phyloP scores from a whole-genome alignment of 1,284 basidiomycete genomes.

The Puccinia triticina region DNA sequence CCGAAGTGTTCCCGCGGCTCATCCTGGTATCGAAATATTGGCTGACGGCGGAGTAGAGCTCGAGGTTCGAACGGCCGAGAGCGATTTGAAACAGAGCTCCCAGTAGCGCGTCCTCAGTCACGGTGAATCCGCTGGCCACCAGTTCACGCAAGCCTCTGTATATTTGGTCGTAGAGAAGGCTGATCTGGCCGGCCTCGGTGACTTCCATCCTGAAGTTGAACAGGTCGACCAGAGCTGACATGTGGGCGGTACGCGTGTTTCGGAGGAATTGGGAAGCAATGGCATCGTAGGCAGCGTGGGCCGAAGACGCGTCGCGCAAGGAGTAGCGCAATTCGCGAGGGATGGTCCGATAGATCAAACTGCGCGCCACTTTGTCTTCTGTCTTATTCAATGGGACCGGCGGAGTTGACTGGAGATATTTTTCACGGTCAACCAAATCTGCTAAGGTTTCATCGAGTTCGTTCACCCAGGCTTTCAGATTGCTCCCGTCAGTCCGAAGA shows the following conservation, averaged over 20 bases:
- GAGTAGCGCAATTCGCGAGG: slow-evolving; percentile 21
- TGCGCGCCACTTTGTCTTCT: slow-evolving; percentile 24
- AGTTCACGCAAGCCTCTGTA: slow-evolving; percentile 6
- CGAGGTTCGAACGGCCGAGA: slow-evolving; percentile 17
- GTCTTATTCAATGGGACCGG: slow-evolving; percentile 21
- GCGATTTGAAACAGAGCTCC: slow-evolving; percentile 40
- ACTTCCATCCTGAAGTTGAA: slow-evolving; percentile 33
- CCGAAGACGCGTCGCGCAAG: background rate
- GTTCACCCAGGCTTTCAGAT: slow-evolving; percentile 21
- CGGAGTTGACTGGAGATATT: slow-evolving; percentile 24
- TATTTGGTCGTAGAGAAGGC: slow-evolving; percentile 26
- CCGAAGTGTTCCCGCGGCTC: background rate
- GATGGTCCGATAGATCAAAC: slow-evolving; percentile 42
- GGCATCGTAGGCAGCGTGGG: slow-evolving; percentile 10
- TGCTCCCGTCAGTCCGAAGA: slow-evolving; percentile 3
- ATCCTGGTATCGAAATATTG: slow-evolving; percentile 14
- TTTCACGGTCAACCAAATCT: slow-evolving; percentile 19
- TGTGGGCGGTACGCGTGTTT: slow-evolving; percentile 35
- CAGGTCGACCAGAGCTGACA: slow-evolving; percentile 26
- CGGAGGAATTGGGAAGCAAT: slow-evolving; percentile 5
- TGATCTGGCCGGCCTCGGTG: slow-evolving; percentile 2
- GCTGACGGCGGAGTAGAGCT: slow-evolving; percentile 26
- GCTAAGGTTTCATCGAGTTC: slow-evolving; percentile 19
- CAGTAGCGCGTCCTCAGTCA: slow-evolving; percentile 16
- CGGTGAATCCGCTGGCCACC: slow-evolving; percentile 13